Base-by-base conservation (phyloP, 108 stramenopile species). In the Parmales sp. region DNA sequence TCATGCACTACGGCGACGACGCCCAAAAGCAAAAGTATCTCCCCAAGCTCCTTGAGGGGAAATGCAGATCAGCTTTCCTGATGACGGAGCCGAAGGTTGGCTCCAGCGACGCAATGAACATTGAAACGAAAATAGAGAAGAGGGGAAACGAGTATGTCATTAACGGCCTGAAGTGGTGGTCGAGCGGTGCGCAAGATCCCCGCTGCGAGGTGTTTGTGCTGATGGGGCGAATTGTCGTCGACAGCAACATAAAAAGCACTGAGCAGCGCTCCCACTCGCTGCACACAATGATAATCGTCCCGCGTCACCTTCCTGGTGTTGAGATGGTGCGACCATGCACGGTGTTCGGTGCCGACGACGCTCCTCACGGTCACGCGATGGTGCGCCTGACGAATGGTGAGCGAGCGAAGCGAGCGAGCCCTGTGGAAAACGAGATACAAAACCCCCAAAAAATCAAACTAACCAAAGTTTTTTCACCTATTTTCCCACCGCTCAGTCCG, bases 81-180 rank as follows among this genome's bases (percentile, higher is more conserved):
- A 98, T 98, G 97, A 98, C 97, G 1, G 97, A 98, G 72, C 95
- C 95, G 0, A 81, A 83, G 49, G 93, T 96, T 20, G 92, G 93
- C 0, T 78, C 75, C 22, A 86, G 84, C 41, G 97, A 98, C 83
- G 94, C 97, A 0, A 90, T 88, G 18, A 96, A 98, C 75, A 77
- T 98, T 20, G 71, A 77, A 51, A 88, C 91, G 0, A 73, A 29
- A 54, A 68, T 91, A 16, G 74, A 69, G 23, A 80, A 76, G 64
- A 43, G 81, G 9, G 22, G 43, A 13, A 50, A 72, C 8, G 64
- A 60, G 4, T 92, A 92, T 69, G 69, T 74, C 1, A 66, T 95
- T 72, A 87, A 75, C 64, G 95, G 95, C 31, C 23, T 72, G 68
- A 38, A 96, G 68, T 81, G 82, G 82, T 82, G 80, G 80, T 77